These are phyloP conservation scores for Phytophthora melonis DNA, from an alignment of 352 stramenopile genomes.

Conservation along the genomic window DNA sequence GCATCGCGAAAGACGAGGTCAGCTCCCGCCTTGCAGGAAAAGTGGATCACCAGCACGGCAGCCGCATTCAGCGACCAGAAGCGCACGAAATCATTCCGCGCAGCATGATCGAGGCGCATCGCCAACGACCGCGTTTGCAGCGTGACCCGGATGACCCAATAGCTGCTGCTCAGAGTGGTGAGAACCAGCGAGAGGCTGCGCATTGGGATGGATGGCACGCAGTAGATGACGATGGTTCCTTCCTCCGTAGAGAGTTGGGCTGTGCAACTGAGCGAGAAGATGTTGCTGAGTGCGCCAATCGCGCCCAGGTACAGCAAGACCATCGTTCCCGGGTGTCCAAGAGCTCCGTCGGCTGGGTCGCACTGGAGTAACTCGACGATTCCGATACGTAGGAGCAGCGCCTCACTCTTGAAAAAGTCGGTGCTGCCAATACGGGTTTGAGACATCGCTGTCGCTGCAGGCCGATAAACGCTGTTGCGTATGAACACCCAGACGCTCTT, in stretches of 20 bases:
- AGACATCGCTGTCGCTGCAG: background rate
- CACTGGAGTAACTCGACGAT: conserved; percentile 30
- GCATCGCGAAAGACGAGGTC: conserved; percentile 31
- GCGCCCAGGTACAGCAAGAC: conserved; percentile 48
- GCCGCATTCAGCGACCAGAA: conserved; percentile 25
- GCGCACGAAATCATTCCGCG: conserved; percentile 21
- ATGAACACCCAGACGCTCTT: conserved; percentile 33
- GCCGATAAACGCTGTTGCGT: conserved; percentile 26
- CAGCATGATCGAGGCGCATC: conserved; percentile 27
- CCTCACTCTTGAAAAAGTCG: background rate
- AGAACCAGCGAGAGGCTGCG: conserved; percentile 35
- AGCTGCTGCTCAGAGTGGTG: conserved; percentile 43
- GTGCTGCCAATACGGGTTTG: conserved; percentile 2
- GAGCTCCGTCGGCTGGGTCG: conserved; percentile 35
- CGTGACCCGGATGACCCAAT: conserved; percentile 41
- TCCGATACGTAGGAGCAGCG: conserved; percentile 16
- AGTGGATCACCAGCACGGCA: conserved; percentile 35
- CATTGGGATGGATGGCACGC: conserved; percentile 36
- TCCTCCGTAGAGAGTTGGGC: conserved; percentile 30
- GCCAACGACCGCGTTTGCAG: conserved; percentile 35
- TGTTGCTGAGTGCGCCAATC: conserved; percentile 49
- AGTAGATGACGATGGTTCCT: conserved; percentile 42
- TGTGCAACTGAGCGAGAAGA: conserved; percentile 47
- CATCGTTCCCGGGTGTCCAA: conserved; percentile 41
- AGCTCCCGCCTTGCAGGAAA: conserved; percentile 29